Evolutionary conservation across 2,329 filamentous ascomycete genomes (phyloP).

Genomic region (Trichophyton benhamiae): DNA sequence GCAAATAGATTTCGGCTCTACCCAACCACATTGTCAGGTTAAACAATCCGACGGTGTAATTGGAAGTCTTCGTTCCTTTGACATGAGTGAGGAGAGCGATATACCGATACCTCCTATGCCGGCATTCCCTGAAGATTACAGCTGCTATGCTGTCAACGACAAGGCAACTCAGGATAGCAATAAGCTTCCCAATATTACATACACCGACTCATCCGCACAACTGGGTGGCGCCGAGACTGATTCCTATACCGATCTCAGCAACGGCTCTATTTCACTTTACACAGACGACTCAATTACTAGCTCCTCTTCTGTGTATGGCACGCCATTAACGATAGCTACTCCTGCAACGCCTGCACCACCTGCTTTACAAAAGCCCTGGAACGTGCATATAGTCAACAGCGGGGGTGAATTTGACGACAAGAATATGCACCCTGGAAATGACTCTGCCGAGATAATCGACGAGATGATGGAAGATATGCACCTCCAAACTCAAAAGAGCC

Average conservation of each 20-base stretch:
- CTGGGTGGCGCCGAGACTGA: background rate
- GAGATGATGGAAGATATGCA: slow-evolving; percentile 5
- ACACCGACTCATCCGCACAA: background rate
- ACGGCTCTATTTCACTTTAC: background rate
- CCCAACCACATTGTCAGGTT: background rate
- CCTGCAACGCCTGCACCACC: background rate
- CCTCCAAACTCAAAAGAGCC: background rate
- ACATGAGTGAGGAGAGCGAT: background rate
- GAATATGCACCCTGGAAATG: background rate
- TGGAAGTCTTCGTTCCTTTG: background rate
- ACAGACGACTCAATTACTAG: background rate
- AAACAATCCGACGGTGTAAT: background rate
- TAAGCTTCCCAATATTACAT: background rate
- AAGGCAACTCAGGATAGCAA: background rate
- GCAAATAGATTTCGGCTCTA: slow-evolving; percentile 11
- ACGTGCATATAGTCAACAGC: background rate
- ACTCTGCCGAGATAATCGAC: background rate
- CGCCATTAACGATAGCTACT: background rate
- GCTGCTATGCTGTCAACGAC: background rate
- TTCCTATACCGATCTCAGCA: background rate
- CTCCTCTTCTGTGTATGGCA: background rate
- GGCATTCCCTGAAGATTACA: background rate
- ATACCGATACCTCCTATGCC: background rate
- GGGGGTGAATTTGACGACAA: background rate
- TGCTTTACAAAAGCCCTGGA: background rate